Base-by-base conservation (phyloP, 2,329 filamentous ascomycete genomes). In the Sporothrix variecibatus region DNA sequence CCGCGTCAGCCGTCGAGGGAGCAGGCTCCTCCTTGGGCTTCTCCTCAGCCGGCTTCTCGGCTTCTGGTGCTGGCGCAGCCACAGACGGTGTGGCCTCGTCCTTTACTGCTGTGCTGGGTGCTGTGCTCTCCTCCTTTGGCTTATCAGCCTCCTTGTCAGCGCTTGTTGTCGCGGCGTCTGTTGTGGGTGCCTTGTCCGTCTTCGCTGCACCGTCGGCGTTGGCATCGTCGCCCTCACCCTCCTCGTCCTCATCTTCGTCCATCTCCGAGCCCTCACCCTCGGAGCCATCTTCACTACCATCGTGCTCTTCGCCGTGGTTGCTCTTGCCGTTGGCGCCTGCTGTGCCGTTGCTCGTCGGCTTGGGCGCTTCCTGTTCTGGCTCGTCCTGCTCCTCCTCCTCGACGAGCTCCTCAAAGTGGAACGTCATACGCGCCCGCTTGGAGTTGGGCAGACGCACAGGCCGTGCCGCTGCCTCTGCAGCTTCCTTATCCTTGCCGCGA, bases 351-450 rank as follows among this genome's bases (percentile, higher is more conserved):
- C n/a, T 71, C n/a, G 46, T 43, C 5, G 62, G 31, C 34, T 46
- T 75, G 68, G 62, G 74, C 64, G 34, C 77, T 79, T 46, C 38
- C n/a, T 81, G 78, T 1, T 87, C 84, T 56, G 43, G 43, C 74
- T 87, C 86, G 78, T 91, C 88, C 75, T 88, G 78, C 2, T 87
- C 84, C 72, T 88, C 86, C 78, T 91, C 88, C 75, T 89, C 86
- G 11, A 88, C 80, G 2, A 89, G 80, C 78, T 94, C 92, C 79
- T 95, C 92, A 80, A 91, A 95, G 78, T 91, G 87, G 81, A 96
- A 96, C 0, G 87, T 87, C 75, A 91, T 93, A 76, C 88, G 87
- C 76, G 88, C 87, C 76, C 91, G 86, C 82, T 93, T 94, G 6
- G 90, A 87, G 81, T 96, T 96, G 31, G 92, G 91, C 73, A 95